Percentiles rank a stretch among this genome's conserved stretches.
phyloP scores from a whole-genome alignment of 345 rosid species.

The Eucalyptus erythrocorys region DNA sequence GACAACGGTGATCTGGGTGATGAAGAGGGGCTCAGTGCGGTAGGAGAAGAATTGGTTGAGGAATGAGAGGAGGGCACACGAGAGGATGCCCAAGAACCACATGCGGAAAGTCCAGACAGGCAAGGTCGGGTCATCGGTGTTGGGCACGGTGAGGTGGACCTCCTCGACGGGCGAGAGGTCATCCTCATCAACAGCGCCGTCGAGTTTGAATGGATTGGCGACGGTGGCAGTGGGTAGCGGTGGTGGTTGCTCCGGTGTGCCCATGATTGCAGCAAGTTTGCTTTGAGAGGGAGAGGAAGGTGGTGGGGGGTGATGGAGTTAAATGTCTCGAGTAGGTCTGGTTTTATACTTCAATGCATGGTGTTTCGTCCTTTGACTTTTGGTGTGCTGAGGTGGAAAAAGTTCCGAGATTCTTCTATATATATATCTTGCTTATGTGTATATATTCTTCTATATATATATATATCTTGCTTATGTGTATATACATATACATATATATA shows the following conservation, averaged over 20 bases:
- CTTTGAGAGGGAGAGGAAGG: background rate
- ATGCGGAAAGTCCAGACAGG: conserved; percentile 90
- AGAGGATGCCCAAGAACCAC: conserved; percentile 69
- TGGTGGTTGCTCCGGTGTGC: background rate
- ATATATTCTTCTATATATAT: too few relatives aligned
- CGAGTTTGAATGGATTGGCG: background rate
- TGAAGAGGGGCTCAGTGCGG: conserved; percentile 72
- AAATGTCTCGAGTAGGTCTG: background rate
- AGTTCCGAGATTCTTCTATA: background rate
- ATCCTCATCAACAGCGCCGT: conserved; percentile 1
- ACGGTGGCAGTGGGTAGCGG: background rate
- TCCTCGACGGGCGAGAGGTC: conserved; percentile 62
- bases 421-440: too few relatives aligned
- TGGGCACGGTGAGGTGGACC: conserved; percentile 64
- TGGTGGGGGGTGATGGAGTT: background rate
- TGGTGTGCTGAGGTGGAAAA: background rate
- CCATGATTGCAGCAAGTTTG: background rate
- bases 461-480: too few relatives aligned
- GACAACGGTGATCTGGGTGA: conserved; percentile 77
- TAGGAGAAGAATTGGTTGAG: conserved; percentile 82
- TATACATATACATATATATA: too few relatives aligned
- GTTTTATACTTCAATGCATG: background rate
- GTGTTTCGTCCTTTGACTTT: background rate
- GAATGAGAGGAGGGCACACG: conserved; percentile 66
- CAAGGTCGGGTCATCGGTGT: conserved; percentile 62